phyloP scores from a whole-genome alignment of 305 asterid species.

The Fraxinus velutina region DNA sequence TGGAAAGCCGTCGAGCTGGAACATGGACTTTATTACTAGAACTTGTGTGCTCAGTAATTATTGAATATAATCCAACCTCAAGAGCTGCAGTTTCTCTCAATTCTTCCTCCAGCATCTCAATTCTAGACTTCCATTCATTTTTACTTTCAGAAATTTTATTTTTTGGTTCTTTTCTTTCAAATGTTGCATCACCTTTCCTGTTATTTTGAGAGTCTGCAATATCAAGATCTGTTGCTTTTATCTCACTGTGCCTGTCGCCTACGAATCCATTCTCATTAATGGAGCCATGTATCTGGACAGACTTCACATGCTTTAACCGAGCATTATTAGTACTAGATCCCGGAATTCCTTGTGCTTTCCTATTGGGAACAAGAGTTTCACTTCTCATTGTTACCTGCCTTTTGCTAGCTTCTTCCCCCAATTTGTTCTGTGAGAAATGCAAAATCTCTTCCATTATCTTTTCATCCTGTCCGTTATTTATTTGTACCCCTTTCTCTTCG shows the following conservation, averaged over 20 bases:
- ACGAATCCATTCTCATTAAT: constrained; percentile 32
- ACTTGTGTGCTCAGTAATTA: constrained; percentile 78
- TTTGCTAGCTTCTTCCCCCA: constrained; percentile 31
- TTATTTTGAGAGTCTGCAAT: constrained; percentile 29
- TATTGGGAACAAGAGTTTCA: constrained; percentile 24
- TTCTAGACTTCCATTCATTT: constrained; percentile 49
- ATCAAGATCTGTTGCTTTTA: constrained; percentile 41
- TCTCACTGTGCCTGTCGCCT: constrained; percentile 26
- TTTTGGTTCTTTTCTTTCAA: constrained; percentile 33
- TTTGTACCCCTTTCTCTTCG: constrained; percentile 20
- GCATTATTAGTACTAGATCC: constrained; percentile 34
- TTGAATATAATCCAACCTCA: constrained; percentile 74
- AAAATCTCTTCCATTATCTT: constrained; percentile 26
- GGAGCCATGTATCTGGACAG: constrained; percentile 41
- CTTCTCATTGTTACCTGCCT: constrained; percentile 37
- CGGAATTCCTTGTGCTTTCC: constrained; percentile 40
- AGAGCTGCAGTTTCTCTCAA: constrained; percentile 73
- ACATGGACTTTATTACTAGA: constrained; percentile 77
- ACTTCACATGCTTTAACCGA: constrained; percentile 52
- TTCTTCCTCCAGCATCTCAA: constrained; percentile 78
- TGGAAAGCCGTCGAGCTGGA: constrained; percentile 80
- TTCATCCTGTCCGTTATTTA: constrained; percentile 25
- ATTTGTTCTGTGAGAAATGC: constrained; percentile 27
- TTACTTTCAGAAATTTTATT: constrained; percentile 32
- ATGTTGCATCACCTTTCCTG: constrained; percentile 19